Base-by-base conservation (phyloP, 1,284 basidiomycete species). In the Porogramme epimiltina region DNA sequence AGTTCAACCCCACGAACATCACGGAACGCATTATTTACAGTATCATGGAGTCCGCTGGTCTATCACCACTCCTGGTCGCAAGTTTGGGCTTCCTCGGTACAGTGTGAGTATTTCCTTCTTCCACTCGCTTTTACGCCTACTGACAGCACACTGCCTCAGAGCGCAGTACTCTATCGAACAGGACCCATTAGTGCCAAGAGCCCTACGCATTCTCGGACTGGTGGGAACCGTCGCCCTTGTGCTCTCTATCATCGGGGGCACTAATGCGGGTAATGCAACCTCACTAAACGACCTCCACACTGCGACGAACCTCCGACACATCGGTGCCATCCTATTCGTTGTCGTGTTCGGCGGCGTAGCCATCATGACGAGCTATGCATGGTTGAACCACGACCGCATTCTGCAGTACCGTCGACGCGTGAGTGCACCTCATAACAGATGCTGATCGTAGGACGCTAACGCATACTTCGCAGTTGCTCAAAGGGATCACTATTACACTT, bases 41-140 rank as follows among this genome's bases (percentile, higher is more conserved):
- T 57, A 76, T 79, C 34, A 66, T 87, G n/a, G 80, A 85, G 59
- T 69, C 75, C 18, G 73, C 78, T 31, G 85, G 79, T 16, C 58
- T 86, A 4, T 77, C 77, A 1, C 71, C 79, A 0, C 66, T 88
- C 16, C 63, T 86, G 44, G 61, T 84, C 31, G 74, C 81, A 3
- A 77, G 81, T 0, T 62, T 86, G 24, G 84, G 84, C 3, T 79
- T 87, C 59, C 62, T 87, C 44, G 77, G 79, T 45, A 78, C 81
- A 55, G 76, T 79, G 85, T 86, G 71, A 58, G 84, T 74, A 20
- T 51, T 31, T 50, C 11, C 4, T 51, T 22, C 18, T 38, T 39
- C 33, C 53, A 34, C 24, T 43, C 26, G 42, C 25, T n/a, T 44
- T 26, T 36, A 2, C 28, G 42, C n/a, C 26, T 23, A 41, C 51